Conservation (phyloP, 2,329 filamentous ascomycete species). For the Hypoxylon sp. region DNA sequence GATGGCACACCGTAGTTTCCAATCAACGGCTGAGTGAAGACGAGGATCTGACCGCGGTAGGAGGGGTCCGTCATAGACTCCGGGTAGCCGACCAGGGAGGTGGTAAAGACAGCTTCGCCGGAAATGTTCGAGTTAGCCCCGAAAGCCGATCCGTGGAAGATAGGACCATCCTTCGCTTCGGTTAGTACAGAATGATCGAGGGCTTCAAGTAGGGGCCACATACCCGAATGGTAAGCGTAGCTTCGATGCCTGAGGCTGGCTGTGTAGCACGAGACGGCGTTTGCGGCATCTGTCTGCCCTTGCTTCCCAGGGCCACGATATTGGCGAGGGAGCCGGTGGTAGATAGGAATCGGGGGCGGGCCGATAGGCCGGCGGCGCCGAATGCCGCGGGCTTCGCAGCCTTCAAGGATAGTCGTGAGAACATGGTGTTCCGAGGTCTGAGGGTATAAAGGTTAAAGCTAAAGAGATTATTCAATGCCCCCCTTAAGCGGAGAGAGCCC, state of each 20-base stretch:
- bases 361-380: slow-evolving; percentile 55
- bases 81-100: slow-evolving; percentile 96
- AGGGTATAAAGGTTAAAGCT: slow-evolving; percentile 35
- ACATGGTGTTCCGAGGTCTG: slow-evolving; percentile 61
- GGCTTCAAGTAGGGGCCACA: slow-evolving; percentile 47
- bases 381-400: slow-evolving; percentile 66
- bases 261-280: slow-evolving; percentile 69
- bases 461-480: slow-evolving; percentile 51
- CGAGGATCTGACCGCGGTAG: slow-evolving; percentile 93
- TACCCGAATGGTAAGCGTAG: slow-evolving; percentile 94
- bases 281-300: slow-evolving; percentile 74
- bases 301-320: slow-evolving; percentile 73
- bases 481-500: slow-evolving; percentile 61
- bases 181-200: slow-evolving; percentile 46
- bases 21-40: slow-evolving; percentile 97
- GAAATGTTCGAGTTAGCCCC: slow-evolving; percentile 97
- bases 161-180: slow-evolving; percentile 79
- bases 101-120: slow-evolving; percentile 98
- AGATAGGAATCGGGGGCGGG: slow-evolving; percentile 55
- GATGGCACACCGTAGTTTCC: slow-evolving; percentile 99
- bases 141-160: slow-evolving; percentile 96
- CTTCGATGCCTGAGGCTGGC: slow-evolving; percentile 78
- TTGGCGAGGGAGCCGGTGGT: slow-evolving; percentile 54
- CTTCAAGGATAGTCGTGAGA: slow-evolving; percentile 66
- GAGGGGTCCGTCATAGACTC: slow-evolving; percentile 93